Conservation (phyloP, 345 rosid genomes). For the Iberis pinnata region DNA sequence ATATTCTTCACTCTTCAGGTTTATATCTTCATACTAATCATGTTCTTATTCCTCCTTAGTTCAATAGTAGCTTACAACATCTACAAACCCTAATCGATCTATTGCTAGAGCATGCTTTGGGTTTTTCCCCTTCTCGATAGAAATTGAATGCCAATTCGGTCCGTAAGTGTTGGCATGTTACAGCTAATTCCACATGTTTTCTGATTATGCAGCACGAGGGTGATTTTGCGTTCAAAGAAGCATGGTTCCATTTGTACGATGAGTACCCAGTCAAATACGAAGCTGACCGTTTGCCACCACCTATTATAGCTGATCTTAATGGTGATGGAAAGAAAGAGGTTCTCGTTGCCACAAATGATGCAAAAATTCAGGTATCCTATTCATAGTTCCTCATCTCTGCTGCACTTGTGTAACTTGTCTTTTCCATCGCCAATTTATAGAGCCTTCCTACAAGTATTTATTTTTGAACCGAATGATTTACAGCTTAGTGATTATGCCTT, state of each 20-base stretch:
- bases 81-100: slow-evolving; percentile 21
- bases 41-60: slow-evolving; percentile 1
- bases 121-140: background rate
- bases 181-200: background rate
- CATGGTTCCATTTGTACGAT: slow-evolving; percentile 80
- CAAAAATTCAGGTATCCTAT: slow-evolving; percentile 82
- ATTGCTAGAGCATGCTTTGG: slow-evolving; percentile 6
- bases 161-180: background rate
- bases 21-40: no score
- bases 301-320: slow-evolving; percentile 82
- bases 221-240: slow-evolving; percentile 90
- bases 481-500: background rate
- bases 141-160: background rate
- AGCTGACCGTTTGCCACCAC: slow-evolving; percentile 88
- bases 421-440: background rate
- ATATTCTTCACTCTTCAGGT: slow-evolving; percentile 99
- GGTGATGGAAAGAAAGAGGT: slow-evolving; percentile 92
- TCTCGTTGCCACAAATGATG: slow-evolving; percentile 87
- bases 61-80: background rate
- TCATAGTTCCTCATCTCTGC: background rate
- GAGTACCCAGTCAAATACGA: slow-evolving; percentile 85
- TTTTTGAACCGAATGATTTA: background rate
- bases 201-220: slow-evolving; percentile 67
- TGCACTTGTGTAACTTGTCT: background rate
- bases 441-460: background rate